phyloP scores from a whole-genome alignment of 2,329 filamentous ascomycete genomes.

The Exophiala lecanii-corni region DNA sequence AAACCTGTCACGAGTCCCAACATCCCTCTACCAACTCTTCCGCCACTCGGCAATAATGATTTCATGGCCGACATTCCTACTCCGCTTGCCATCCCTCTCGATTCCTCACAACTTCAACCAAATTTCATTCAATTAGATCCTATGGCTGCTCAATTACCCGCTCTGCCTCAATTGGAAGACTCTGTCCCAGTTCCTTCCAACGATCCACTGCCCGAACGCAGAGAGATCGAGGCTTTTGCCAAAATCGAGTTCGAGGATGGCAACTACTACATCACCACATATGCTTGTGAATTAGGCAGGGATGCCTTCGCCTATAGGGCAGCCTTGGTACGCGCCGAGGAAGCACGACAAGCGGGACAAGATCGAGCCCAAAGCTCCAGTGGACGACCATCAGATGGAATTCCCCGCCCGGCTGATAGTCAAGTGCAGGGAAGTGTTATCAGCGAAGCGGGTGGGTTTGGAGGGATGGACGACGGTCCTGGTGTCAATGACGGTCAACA shows the following conservation, averaged over 20 bases:
- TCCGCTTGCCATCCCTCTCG: conserved; percentile 5
- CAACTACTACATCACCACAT: conserved; percentile 62
- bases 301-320: conserved; percentile 51
- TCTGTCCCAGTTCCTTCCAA: conserved; percentile 12
- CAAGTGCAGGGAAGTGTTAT: conserved; percentile 48
- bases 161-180: conserved; percentile 9
- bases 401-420: conserved; percentile 39
- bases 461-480: conserved; percentile 24
- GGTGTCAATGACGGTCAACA: conserved; percentile 14
- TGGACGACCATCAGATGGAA: conserved; percentile 41
- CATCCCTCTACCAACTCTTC: conserved; percentile 14
- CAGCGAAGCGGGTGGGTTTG: conserved; percentile 52
- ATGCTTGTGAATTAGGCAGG: conserved; percentile 58
- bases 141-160: background rate
- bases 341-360: conserved; percentile 36
- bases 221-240: conserved; percentile 54
- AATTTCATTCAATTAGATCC: background rate
- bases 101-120: conserved; percentile 5
- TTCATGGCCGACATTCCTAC: conserved; percentile 12
- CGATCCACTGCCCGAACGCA: conserved; percentile 16
- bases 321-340: conserved; percentile 42
- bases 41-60: conserved; percentile 10
- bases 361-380: conserved; percentile 40
- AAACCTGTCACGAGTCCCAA: conserved; percentile 5
- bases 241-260: conserved; percentile 62